Evolutionary conservation across 192 early-diverging fungal genomes (phyloP), one percentile per base, ranked within the genome.

Genomic region (Linnemannia exigua): DNA sequence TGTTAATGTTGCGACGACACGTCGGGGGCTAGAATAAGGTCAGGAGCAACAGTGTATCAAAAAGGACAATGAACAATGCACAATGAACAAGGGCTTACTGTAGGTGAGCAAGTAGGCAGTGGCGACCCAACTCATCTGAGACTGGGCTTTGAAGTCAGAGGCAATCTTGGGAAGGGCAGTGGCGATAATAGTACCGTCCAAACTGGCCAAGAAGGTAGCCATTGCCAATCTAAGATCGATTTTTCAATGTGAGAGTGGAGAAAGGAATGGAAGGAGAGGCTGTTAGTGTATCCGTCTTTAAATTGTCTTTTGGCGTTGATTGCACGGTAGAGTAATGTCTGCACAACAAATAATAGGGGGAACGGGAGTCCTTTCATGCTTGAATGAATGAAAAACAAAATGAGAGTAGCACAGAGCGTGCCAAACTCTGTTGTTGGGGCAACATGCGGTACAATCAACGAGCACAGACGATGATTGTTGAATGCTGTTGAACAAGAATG

Each of bases 71-170:
- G n/a, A n/a, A n/a, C n/a, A n/a, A n/a, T n/a, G n/a, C n/a, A 20
- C 9, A 52, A 63, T n/a, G 12, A 63, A 9, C 3, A 12, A 5
- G 19, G 36, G 41, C 76, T 31, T 78, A 78, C 76, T 81, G 74
- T 70, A 81, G 36, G 92, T 93, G 69, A 95, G 84, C 66, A 95
- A 75, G 72, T 93, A 96, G 31, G 91, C 89, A 20, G 91, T 92
- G 37, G 93, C 96, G 51, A 97, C 93, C 97, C 97, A 98, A 14
- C 94, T 88, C 58, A 95, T 90, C 72, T 92, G 87, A 41, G 87
- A 87, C 4, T 92, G 87, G 2, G 93, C 88, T 31, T 94, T 80
- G 66, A 94, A 94, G 5, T 93, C 86, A 16, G 89, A 86, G 61
- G 89, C 86, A 46, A 94, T 94, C 35, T 44, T 89, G 14, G 93